Percentiles rank a stretch among this genome's conserved stretches.
Evolutionary conservation across 2,329 filamentous ascomycete genomes (phyloP).

Genomic region (Xylaria sp.): DNA sequence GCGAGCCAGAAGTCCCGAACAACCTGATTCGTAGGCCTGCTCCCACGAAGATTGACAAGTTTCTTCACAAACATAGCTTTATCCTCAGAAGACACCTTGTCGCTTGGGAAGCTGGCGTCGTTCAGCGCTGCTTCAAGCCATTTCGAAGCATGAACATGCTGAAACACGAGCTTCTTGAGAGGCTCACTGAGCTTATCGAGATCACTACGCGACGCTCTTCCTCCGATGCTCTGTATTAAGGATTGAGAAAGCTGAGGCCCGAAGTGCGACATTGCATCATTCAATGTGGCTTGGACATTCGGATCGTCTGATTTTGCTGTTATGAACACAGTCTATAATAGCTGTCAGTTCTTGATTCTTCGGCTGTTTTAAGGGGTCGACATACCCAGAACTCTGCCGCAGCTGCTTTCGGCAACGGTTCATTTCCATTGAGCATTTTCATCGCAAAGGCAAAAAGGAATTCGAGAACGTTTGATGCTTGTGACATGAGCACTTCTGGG

Average conservation of each 20-base stretch:
- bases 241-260: slow-evolving; percentile 70
- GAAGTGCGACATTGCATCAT: slow-evolving; percentile 66
- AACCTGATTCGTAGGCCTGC: slow-evolving; percentile 71
- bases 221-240: slow-evolving; percentile 73
- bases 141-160: slow-evolving; percentile 64
- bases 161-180: slow-evolving; percentile 73
- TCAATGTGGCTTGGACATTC: slow-evolving; percentile 57
- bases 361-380: slow-evolving; percentile 16
- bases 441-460: slow-evolving; percentile 78
- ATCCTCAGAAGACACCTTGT: slow-evolving; percentile 68
- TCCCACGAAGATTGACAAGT: slow-evolving; percentile 72
- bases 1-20: slow-evolving; percentile 80
- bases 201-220: slow-evolving; percentile 76
- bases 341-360: slow-evolving; percentile 22
- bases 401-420: slow-evolving; percentile 79
- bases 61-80: slow-evolving; percentile 74
- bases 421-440: slow-evolving; percentile 74
- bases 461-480: slow-evolving; percentile 67
- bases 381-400: slow-evolving; percentile 81
- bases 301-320: slow-evolving; percentile 57
- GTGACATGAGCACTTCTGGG: slow-evolving; percentile 70
- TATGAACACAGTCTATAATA: slow-evolving; percentile 63
- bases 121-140: slow-evolving; percentile 73
- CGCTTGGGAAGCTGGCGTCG: slow-evolving; percentile 66
- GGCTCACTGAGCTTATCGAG: slow-evolving; percentile 77